A percentile compares a stretch with the other conserved stretches of the same genome.
Conservation (phyloP, 345 rosid species). For the Populus alba region DNA sequence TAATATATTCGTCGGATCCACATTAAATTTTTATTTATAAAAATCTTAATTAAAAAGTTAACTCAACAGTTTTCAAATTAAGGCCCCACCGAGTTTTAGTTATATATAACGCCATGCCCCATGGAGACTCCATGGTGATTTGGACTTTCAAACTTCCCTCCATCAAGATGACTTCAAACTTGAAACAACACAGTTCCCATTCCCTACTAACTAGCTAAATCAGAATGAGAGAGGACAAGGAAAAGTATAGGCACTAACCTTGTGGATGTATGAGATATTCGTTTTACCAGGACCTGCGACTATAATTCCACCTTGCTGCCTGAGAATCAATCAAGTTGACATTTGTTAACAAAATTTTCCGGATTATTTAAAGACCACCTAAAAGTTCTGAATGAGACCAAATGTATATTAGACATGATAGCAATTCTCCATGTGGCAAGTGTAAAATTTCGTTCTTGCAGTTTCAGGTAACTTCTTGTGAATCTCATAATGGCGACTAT, state of each 20-base stretch:
- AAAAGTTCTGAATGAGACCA: not conserved
- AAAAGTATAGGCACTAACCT: constrained; percentile 38
- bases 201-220: not conserved
- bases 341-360: not conserved
- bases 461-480: not conserved
- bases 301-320: constrained; percentile 93
- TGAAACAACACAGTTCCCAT: not conserved
- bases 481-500: not conserved
- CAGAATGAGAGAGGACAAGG: not conserved
- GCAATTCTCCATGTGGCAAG: not conserved
- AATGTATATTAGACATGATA: not conserved
- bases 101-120: not conserved
- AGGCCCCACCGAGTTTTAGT: not conserved
- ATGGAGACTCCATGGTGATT: not conserved
- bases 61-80: too few species aligned
- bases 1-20: too few species aligned
- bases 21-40: too few species aligned
- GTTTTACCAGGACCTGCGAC: constrained; percentile 87
- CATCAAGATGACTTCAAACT: not conserved
- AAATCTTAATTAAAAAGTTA: too few species aligned
- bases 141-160: too few species aligned
- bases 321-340: constrained; percentile 31
- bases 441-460: not conserved
- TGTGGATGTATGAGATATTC: constrained; percentile 75
- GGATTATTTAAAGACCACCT: not conserved